A percentile compares a stretch with the other conserved stretches of the same genome.
phyloP scores from a whole-genome alignment of 2,329 filamentous ascomycete genomes.

The Penicillium capsulatum region DNA sequence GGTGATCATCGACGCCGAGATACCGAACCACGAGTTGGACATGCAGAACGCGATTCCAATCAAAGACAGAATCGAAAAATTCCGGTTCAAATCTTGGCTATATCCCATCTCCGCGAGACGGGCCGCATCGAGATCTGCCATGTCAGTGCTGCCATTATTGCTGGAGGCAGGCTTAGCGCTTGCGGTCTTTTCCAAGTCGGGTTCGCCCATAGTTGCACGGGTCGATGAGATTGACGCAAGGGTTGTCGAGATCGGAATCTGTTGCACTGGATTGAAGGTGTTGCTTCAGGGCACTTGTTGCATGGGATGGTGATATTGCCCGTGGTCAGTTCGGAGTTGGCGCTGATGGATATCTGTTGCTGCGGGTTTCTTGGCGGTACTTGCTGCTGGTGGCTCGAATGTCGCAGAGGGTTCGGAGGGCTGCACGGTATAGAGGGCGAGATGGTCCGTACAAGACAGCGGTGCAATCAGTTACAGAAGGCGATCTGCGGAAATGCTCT shows the following conservation, averaged over 20 bases:
- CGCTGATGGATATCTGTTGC: no score
- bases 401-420: not conserved
- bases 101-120: conserved; percentile 49
- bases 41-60: conserved; percentile 51
- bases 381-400: not conserved
- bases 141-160: not conserved
- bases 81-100: conserved; percentile 43
- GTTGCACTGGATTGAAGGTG: not conserved
- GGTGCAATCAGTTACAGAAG: not conserved
- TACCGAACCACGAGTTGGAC: conserved; percentile 52
- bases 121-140: conserved; percentile 6
- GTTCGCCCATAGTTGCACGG: not conserved
- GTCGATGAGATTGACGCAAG: not conserved
- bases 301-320: not conserved
- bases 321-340: not conserved
- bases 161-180: not conserved
- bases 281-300: not conserved
- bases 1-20: conserved; percentile 48
- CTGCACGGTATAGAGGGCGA: not conserved
- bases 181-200: not conserved
- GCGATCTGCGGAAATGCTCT: not conserved
- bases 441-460: not conserved
- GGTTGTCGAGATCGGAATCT: not conserved
- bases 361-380: not conserved
- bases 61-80: conserved; percentile 48